Evolutionary conservation across 371 early-diverging fungal genomes (phyloP).

Genomic region (Saksenaea vasiformis): DNA sequence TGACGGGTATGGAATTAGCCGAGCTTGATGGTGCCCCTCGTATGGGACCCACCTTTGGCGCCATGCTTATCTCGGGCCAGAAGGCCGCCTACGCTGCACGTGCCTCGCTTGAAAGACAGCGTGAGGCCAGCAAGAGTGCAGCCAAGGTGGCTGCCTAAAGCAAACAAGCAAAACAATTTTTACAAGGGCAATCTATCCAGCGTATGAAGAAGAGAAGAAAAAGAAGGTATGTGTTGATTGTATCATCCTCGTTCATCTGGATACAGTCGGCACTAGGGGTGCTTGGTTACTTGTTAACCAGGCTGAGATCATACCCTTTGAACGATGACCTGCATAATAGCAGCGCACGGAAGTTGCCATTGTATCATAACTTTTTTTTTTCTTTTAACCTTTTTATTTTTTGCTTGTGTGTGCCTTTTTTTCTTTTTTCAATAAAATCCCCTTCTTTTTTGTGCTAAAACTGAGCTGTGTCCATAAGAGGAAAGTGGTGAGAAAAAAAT

Average conservation of each 20-base stretch:
- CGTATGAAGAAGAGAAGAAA: slow-evolving; percentile 7
- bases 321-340: slow-evolving; percentile 50
- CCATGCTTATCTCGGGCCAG: slow-evolving; percentile 74
- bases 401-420: slow-evolving; percentile 4
- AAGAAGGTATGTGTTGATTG: slow-evolving; percentile 21
- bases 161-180: not conserved
- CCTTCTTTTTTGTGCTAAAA: not conserved
- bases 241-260: slow-evolving; percentile 14
- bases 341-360: slow-evolving; percentile 45
- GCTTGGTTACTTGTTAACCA: slow-evolving; percentile 32
- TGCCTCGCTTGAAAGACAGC: slow-evolving; percentile 40
- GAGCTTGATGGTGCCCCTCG: slow-evolving; percentile 63
- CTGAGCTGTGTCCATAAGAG: no score
- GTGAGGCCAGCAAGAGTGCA: slow-evolving; percentile 17
- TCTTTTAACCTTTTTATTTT: slow-evolving; percentile 19
- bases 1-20: slow-evolving; percentile 74
- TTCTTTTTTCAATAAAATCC: not conserved
- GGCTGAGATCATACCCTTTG: slow-evolving; percentile 51
- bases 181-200: slow-evolving; percentile 10
- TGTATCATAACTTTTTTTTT: slow-evolving; percentile 8
- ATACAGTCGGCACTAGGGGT: slow-evolving; percentile 45
- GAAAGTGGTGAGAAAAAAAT: no score
- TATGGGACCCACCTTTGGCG: slow-evolving; percentile 75
- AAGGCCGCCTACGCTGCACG: slow-evolving; percentile 69
- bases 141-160: slow-evolving; percentile 22